Base-by-base conservation (phyloP, 2,329 filamentous ascomycete genomes). In the Ceratocystis lukuohia region DNA sequence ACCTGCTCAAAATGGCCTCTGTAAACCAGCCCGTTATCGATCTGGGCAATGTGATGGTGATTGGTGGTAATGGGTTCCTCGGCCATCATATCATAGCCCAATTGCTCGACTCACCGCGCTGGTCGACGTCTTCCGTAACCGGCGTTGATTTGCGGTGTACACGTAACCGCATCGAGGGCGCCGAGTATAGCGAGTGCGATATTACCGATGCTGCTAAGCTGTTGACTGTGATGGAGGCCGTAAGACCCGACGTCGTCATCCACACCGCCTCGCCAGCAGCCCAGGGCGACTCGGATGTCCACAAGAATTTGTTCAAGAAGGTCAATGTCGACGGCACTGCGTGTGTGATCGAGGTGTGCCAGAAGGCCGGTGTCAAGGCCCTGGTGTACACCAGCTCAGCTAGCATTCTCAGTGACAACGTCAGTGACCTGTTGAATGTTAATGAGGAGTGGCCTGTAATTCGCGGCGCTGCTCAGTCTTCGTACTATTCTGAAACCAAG, bases 401-500 rank as follows among this genome's bases (percentile, higher is more conserved):
- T 65, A 95, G 91, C 68, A 88, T 96, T 69, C 80, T 96, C 70
- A 88, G 89, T 73, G 91, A 97, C 76, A 92, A 92, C 71, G 79
- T 81, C 69, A 83, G 78, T 68, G 89, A 96, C 74, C 82, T 95
- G 74, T 82, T 86, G 74, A 92, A 96, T 74, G 91, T 90, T 70
- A 88, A 92, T 75, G 93, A 97, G 80, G 79, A 82, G 61, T 91
- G 88, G 81, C 90, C 90, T 33, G 81, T 88, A 62, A 86, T 94
- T 64, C 81, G 84, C 61, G 89, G 89, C 41, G 82, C 82, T 68
- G 77, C 84, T 70, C 87, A 92, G 76, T 80, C 80, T 66, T 88
- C 91, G 75, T 91, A 91, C 76, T 97, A 97, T 76, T 91, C 91
- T 37, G 87, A 92, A 77, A 95, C 91, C 15, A 97, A 96, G 84